Base-by-base conservation (phyloP, 805 yeast genomes). In the Metschnikowia dekortorum region DNA sequence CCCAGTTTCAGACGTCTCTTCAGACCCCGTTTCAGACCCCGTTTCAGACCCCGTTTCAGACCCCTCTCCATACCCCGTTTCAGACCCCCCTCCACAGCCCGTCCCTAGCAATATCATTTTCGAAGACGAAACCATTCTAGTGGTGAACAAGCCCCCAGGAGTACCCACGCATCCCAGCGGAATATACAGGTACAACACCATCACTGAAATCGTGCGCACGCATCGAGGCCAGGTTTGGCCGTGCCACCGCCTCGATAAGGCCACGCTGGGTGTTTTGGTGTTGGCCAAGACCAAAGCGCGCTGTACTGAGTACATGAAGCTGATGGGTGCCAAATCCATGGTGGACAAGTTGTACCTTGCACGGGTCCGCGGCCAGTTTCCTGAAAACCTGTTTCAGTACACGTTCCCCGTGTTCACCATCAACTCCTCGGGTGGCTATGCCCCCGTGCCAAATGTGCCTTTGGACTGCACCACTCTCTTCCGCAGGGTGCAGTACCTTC, bases 81-180 rank as follows among this genome's bases (percentile, higher is more conserved):
- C 22, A 18, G 22, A 18, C 18, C n/a, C 36, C 6, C 9, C 0
- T n/a, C 8, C 8, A 9, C 14, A 3, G n/a, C 14, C 36, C 14
- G 36, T 8, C 8, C 8, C 36, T 22, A 52, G 4, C 16, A 11
- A 29, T 1, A 61, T 74, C 1, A 55, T 79, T 0, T 65, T 59
- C 56, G 69, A 75, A 51, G 72, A 74, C 52, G 62, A 61, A 3
- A 62, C 67, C 7, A 31, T 73, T 0, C 28, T 78, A 13, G 81
- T 80, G 28, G 71, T 79, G 2, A 65, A 76, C 54, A 80, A 80
- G 52, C 83, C 83, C 0, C 64, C 73, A 0, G 84, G 84, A 0
- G 63, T 79, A 2, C 82, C 84, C 1, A 78, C 81, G 0, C 84
- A 80, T 55, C 82, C 84, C 0, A 68, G 78, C 0, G 74, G 77